phyloP scores from a whole-genome alignment of 2,329 filamentous ascomycete genomes.

The Hortaea werneckii region DNA sequence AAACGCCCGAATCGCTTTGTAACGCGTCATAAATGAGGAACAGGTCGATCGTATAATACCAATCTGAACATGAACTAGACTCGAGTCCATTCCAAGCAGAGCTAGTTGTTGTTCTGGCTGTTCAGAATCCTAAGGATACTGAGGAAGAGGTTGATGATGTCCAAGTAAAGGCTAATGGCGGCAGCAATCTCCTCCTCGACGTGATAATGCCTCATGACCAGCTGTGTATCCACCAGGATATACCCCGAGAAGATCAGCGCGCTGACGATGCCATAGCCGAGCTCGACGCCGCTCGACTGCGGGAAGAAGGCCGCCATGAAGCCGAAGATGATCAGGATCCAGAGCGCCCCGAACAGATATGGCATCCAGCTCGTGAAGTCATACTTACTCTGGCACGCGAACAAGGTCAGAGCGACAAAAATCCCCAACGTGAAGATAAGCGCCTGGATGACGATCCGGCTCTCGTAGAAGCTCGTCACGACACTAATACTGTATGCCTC shows the following conservation, averaged over 20 bases:
- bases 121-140: constrained; percentile 93
- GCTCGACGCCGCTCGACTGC: constrained; percentile 67
- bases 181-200: constrained; percentile 50
- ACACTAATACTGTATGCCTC: constrained; percentile 93
- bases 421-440: constrained; percentile 69
- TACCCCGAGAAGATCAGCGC: constrained; percentile 90
- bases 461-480: constrained; percentile 82
- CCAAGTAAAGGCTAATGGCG: constrained; percentile 79
- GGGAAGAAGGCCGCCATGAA: constrained; percentile 90
- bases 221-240: constrained; percentile 80
- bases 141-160: constrained; percentile 95
- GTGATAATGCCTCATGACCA: constrained; percentile 91
- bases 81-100: no score
- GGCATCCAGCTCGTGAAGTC: constrained; percentile 95
- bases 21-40: no score
- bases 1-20: no score
- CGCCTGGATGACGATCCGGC: constrained; percentile 76
- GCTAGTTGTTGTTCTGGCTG: constrained; percentile 84
- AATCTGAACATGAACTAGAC: no score
- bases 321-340: constrained; percentile 83
- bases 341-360: constrained; percentile 82
- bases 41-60: no score
- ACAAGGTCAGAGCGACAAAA: constrained; percentile 57
- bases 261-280: constrained; percentile 70
- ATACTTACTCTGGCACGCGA: constrained; percentile 95